Evolutionary conservation across 805 yeast species (phyloP).

Genomic region (Candida krabiensis): DNA sequence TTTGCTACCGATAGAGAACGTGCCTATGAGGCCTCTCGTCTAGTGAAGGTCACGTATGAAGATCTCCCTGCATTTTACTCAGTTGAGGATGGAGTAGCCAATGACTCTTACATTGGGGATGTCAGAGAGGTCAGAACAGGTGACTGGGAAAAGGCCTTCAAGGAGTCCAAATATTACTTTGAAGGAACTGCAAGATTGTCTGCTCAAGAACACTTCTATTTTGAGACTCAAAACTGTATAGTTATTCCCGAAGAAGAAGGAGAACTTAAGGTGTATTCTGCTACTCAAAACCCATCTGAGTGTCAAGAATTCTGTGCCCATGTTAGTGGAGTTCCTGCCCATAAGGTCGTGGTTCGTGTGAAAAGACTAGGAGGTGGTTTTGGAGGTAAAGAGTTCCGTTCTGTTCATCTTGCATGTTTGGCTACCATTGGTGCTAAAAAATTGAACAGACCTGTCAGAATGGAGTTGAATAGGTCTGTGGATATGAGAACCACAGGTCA

Average conservation of each 20-base stretch:
- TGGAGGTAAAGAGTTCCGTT: slow-evolving; percentile 49
- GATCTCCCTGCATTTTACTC: slow-evolving; percentile 40
- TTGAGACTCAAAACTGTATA: slow-evolving; percentile 46
- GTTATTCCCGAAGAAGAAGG: slow-evolving; percentile 49
- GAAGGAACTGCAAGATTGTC: slow-evolving; percentile 42
- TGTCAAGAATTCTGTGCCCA: slow-evolving; percentile 43
- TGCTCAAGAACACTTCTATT: slow-evolving; percentile 50
- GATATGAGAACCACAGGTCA: slow-evolving; percentile 48
- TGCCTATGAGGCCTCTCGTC: slow-evolving; percentile 42
- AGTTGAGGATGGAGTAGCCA: slow-evolving; percentile 44
- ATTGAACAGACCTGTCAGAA: slow-evolving; percentile 41
- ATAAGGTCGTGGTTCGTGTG: slow-evolving; percentile 39
- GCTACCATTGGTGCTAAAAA: slow-evolving; percentile 45
- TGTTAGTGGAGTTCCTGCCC: slow-evolving; percentile 42
- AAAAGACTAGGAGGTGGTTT: slow-evolving; percentile 51
- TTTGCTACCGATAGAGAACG: slow-evolving; percentile 39
- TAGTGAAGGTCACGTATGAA: slow-evolving; percentile 43
- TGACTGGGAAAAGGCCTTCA: slow-evolving; percentile 40
- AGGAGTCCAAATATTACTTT: slow-evolving; percentile 30
- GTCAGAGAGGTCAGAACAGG: slow-evolving; percentile 36
- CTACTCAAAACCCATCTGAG: slow-evolving; percentile 47
- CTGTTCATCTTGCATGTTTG: slow-evolving; percentile 38
- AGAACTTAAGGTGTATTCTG: slow-evolving; percentile 43
- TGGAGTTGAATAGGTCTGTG: slow-evolving; percentile 40
- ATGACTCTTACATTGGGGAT: slow-evolving; percentile 39